Evolutionary conservation across 192 early-diverging fungal genomes (phyloP), one percentile per base, ranked within the genome.

Genomic region (Phlyctochytrium arcticum): DNA sequence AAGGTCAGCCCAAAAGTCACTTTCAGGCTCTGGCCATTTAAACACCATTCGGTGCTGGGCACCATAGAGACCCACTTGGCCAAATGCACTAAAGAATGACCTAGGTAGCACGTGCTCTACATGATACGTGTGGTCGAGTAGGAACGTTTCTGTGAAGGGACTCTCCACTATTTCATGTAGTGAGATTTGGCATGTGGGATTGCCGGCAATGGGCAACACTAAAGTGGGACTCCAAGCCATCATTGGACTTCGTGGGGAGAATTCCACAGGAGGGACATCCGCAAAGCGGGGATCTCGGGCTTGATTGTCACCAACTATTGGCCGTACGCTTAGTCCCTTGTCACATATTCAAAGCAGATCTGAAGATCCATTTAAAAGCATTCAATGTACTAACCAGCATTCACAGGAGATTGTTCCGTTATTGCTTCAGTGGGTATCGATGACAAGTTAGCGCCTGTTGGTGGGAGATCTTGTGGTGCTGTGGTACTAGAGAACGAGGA

Each of bases 1-100:
- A 30, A 89, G 57, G 29, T 89, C 88, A 36, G 77, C 66, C 67
- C 86, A 87, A 72, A 85, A 86, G 19, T 73, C 67, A 56, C 82
- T 44, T 4, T 67, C 70, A 31, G 56, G 76, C 12, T 85, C 86
- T 5, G 85, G 85, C 33, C 77, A 82, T 32, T 75, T 70, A 70
- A 89, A 88, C 1, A 88, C 85, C 72, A 85, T 83, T 26, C 68
- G 79, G 56, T 85, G 80, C 15, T 46, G 58, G 39, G 84, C 77
- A 44, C 39, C 39, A 19, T 44, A 2, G 21, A n/a, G 39, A 19
- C 51, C 53, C 50, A 72, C 54, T 47, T 81, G 76, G 1, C 80
- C 72, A 75, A 89, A 72, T 9, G 83, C 69, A 5, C 78, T 76
- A 69, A 86, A 89, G 55, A 79, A 87, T 30, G 60, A 60, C 23